Evolutionary conservation across 2,329 filamentous ascomycete species (phyloP).

Genomic region (Zelopaecilomyces penicillatus): DNA sequence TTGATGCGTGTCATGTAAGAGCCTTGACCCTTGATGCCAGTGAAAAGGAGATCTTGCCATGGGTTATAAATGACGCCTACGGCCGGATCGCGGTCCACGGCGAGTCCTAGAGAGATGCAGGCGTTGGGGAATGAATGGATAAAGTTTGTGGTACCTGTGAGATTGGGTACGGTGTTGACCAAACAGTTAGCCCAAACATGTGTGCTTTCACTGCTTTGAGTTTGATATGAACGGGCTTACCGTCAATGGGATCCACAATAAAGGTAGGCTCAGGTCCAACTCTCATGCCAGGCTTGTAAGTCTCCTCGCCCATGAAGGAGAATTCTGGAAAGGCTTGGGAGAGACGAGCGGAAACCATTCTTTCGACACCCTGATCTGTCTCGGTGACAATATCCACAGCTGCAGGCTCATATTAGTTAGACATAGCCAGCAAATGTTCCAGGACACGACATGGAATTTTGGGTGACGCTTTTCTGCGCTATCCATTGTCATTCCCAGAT

Average conservation of each 20-base stretch:
- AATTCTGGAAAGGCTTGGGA: constrained; percentile 44
- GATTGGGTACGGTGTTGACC: not conserved
- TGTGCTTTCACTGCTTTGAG: not conserved
- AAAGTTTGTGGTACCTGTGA: constrained; percentile 60
- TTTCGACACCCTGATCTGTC: constrained; percentile 57
- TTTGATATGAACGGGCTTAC: constrained; percentile 19
- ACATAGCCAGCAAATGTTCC: not conserved
- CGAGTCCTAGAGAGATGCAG: constrained; percentile 68
- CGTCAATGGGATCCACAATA: constrained; percentile 75
- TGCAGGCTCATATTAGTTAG: constrained; percentile 18
- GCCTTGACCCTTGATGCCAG: constrained; percentile 59
- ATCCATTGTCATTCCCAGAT: too few species aligned
- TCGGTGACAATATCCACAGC: constrained; percentile 63
- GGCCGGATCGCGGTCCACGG: constrained; percentile 50
- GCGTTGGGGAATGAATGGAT: constrained; percentile 68
- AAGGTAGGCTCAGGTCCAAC: constrained; percentile 64
- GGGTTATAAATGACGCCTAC: constrained; percentile 78
- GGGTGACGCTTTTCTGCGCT: too few species aligned
- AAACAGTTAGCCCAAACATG: not conserved
- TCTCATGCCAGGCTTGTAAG: constrained; percentile 56
- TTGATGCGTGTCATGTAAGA: constrained; percentile 47
- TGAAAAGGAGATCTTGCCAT: constrained; percentile 61
- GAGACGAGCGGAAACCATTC: constrained; percentile 49
- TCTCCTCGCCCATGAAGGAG: constrained; percentile 69
- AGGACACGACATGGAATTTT: too few species aligned